Conservation (phyloP, 148 eudicot species). For the Diospyros lotus region DNA sequence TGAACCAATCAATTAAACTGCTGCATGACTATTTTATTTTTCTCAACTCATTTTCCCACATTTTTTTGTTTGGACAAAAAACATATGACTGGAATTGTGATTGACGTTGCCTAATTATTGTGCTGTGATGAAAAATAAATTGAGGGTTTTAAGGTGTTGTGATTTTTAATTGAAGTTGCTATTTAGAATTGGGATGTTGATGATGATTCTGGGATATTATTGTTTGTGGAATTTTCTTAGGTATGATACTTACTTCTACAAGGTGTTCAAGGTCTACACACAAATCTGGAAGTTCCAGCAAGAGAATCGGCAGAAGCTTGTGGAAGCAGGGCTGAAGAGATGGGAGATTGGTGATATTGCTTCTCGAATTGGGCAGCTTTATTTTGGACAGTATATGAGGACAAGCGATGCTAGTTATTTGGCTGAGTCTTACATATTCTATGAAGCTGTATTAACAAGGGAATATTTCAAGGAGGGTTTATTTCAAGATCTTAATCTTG, state of each 20-base stretch:
- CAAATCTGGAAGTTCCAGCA: conserved; percentile 93
- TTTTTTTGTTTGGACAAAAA: not conserved
- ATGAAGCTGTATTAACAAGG: conserved; percentile 79
- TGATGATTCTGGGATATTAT: conserved; percentile 6
- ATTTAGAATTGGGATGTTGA: conserved; percentile 3
- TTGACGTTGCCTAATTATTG: not conserved
- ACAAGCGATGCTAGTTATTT: conserved; percentile 81
- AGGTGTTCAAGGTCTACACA: conserved; percentile 85
- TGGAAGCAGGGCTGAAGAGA: conserved; percentile 86
- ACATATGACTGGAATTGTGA: not conserved
- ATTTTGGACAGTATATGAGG: conserved; percentile 94
- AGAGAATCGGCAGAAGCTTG: conserved; percentile 83
- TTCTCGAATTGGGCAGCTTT: conserved; percentile 86
- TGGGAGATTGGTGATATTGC: conserved; percentile 99
- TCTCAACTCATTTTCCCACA: not conserved
- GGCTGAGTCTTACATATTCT: conserved; percentile 88
- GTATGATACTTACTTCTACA: conserved; percentile 82
- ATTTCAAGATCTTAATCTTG: conserved; percentile 68
- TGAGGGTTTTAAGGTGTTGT: not conserved
- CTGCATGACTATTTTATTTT: not conserved
- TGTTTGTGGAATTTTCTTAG: conserved; percentile 24
- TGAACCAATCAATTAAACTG: not conserved
- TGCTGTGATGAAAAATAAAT: not conserved
- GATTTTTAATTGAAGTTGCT: not conserved
- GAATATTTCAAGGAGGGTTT: conserved; percentile 90